These are phyloP conservation scores for Tremella fuciformis DNA, from an alignment of 768 basidiomycete species.

Conservation along the genomic window DNA sequence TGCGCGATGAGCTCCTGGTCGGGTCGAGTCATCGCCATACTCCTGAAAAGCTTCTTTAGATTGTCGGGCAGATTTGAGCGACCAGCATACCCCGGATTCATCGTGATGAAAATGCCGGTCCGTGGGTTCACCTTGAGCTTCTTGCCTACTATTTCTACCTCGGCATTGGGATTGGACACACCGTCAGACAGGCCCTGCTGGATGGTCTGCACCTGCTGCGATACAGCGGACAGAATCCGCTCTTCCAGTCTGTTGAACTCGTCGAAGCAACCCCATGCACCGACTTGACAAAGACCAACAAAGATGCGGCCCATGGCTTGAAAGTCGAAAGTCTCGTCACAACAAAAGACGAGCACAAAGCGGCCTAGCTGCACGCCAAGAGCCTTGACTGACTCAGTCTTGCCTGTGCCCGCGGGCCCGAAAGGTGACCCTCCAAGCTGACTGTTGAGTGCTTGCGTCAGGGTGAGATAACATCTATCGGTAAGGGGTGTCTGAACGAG, in stretches of 20 bases:
- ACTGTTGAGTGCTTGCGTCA: slow-evolving; percentile 91
- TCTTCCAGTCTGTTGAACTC: slow-evolving; percentile 85
- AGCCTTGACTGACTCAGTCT: slow-evolving; percentile 99
- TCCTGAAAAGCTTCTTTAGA: slow-evolving; percentile 75
- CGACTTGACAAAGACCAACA: slow-evolving; percentile 96
- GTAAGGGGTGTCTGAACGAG: slow-evolving; percentile 97
- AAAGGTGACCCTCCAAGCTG: slow-evolving; percentile 97
- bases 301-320: slow-evolving; percentile 99
- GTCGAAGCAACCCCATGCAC: slow-evolving; percentile 79
- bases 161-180: slow-evolving; percentile 76
- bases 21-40: slow-evolving; percentile 98
- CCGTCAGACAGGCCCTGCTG: slow-evolving; percentile 88
- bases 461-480: slow-evolving; percentile 90
- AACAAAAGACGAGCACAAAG: slow-evolving; percentile 99
- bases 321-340: slow-evolving; percentile 99
- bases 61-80: slow-evolving; percentile 66
- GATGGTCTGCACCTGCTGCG: slow-evolving; percentile 97
- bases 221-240: slow-evolving; percentile 94
- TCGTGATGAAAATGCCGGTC: slow-evolving; percentile 98
- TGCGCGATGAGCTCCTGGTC: slow-evolving; percentile 98
- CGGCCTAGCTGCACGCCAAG: slow-evolving; percentile 95
- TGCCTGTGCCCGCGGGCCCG: slow-evolving; percentile 98
- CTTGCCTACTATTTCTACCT: slow-evolving; percentile 95
- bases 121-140: slow-evolving; percentile 87
- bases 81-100: slow-evolving; percentile 97